Evolutionary conservation across 805 yeast species (phyloP).

Genomic region (Saturnispora kantuleensis): DNA sequence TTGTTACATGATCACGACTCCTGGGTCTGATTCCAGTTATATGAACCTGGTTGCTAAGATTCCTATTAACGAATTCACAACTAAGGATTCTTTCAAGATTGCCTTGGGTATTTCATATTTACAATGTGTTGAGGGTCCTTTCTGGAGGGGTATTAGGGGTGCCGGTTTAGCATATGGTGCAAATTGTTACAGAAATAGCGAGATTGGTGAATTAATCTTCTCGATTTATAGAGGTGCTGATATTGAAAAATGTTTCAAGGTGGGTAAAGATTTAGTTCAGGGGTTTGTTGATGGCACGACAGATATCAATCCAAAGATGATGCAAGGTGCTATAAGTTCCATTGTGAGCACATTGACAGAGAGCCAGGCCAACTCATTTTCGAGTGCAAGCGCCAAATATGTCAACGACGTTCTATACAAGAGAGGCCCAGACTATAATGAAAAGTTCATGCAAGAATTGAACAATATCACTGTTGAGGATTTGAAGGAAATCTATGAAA

Average conservation of each 20-base stretch:
- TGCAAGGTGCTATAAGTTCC: slow-evolving; percentile 69
- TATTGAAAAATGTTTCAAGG: slow-evolving; percentile 47
- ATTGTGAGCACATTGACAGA: slow-evolving; percentile 66
- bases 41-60: slow-evolving; percentile 50
- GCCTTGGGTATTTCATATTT: slow-evolving; percentile 67
- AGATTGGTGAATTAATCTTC: slow-evolving; percentile 57
- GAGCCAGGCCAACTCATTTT: slow-evolving; percentile 50
- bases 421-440: slow-evolving; percentile 60
- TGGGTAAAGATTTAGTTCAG: slow-evolving; percentile 54
- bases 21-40: slow-evolving; percentile 78
- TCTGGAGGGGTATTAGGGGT: slow-evolving; percentile 94
- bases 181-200: slow-evolving; percentile 44
- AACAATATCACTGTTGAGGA: slow-evolving; percentile 45
- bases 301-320: slow-evolving; percentile 45
- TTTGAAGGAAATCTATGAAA: slow-evolving; percentile 37
- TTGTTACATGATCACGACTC: slow-evolving; percentile 60
- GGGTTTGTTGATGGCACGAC: slow-evolving; percentile 46
- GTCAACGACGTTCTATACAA: slow-evolving; percentile 55
- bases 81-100: slow-evolving; percentile 58
- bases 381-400: slow-evolving; percentile 59
- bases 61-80: slow-evolving; percentile 39
- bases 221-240: slow-evolving; percentile 79
- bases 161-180: slow-evolving; percentile 92
- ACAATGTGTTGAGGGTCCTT: slow-evolving; percentile 89
- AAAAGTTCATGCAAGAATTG: slow-evolving; percentile 42